phyloP scores from a whole-genome alignment of 208 protist genomes.

The Trichomonas tenax region DNA sequence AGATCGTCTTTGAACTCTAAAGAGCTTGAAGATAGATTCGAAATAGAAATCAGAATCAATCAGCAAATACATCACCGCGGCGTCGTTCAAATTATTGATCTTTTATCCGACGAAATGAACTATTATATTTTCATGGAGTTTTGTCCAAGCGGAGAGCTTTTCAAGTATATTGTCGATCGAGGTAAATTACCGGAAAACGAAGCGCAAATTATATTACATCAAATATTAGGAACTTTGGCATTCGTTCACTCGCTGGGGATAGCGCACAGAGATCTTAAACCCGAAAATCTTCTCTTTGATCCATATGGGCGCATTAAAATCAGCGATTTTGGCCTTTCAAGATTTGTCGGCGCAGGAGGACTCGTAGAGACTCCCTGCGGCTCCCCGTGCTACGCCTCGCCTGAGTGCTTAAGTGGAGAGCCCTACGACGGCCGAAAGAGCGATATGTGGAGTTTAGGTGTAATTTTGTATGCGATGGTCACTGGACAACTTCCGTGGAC shows the following conservation, averaged over 20 bases:
- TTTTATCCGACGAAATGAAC: background rate
- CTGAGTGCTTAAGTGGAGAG: background rate
- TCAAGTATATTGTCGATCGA: background rate
- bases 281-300: conserved; percentile 7
- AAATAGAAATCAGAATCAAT: conserved; percentile 8
- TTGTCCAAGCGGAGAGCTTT: background rate
- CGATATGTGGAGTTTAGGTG: background rate
- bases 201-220: background rate
- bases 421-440: background rate
- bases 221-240: background rate
- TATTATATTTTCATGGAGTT: conserved; percentile 16
- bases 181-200: background rate
- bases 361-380: background rate
- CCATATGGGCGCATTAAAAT: background rate
- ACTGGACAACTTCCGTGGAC: background rate
- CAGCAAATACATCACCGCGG: background rate
- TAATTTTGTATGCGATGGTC: conserved; percentile 8
- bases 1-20: background rate
- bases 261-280: conserved; percentile 17
- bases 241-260: background rate
- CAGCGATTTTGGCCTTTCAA: background rate
- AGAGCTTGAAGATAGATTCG: background rate
- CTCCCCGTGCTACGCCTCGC: background rate
- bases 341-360: background rate
- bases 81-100: conserved; percentile 19